These are phyloP conservation scores for Paramecium sexaurelia DNA, from an alignment of 73 alveolate genomes.

Conservation along the genomic window DNA sequence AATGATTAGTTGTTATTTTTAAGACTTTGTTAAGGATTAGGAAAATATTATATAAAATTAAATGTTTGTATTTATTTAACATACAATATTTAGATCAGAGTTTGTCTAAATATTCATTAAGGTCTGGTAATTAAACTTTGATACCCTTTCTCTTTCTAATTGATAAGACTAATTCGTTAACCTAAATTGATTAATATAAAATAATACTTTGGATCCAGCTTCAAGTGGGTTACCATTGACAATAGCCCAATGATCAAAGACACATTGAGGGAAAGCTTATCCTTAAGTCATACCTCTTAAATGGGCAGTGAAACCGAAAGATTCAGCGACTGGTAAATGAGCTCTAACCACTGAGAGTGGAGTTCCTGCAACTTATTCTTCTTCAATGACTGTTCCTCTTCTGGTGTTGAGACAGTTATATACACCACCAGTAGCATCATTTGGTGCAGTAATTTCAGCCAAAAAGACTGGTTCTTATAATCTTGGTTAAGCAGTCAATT, in stretches of 20 bases:
- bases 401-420: constrained; percentile 91
- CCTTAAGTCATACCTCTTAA: constrained; percentile 98
- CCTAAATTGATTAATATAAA: background rate
- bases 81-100: constrained; percentile 69
- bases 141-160: constrained; percentile 97
- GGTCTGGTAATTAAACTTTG: constrained; percentile 87
- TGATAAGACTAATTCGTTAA: constrained; percentile 76
- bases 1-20: background rate
- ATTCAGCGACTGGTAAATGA: constrained; percentile 99
- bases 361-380: constrained; percentile 88
- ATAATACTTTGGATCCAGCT: constrained; percentile 68
- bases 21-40: background rate
- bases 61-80: background rate
- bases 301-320: constrained; percentile 99
- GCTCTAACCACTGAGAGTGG: constrained; percentile 91
- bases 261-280: constrained; percentile 99
- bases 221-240: constrained; percentile 77
- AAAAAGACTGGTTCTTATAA: constrained; percentile 91
- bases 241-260: constrained; percentile 98
- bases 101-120: constrained; percentile 90
- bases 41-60: background rate
- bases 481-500: constrained; percentile 90
- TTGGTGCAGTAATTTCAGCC: constrained; percentile 87
- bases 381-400: constrained; percentile 95
- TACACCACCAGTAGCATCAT: constrained; percentile 93